phyloP scores from a whole-genome alignment of 352 stramenopile genomes.

The Globisporangium perplexum region DNA sequence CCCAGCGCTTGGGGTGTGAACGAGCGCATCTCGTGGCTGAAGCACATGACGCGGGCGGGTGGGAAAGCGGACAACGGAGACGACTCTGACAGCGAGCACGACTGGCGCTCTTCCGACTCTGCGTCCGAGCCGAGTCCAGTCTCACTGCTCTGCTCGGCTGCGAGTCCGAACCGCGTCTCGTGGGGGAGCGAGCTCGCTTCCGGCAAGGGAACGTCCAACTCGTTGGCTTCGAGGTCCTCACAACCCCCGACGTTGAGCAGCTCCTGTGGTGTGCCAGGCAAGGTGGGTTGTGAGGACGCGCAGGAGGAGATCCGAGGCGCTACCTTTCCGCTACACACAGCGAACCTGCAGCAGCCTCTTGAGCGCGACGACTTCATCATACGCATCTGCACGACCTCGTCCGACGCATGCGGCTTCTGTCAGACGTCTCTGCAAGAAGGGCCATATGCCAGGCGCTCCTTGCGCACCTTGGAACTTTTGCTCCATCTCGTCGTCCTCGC shows the following conservation, averaged over 20 bases:
- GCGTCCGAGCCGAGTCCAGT: background rate
- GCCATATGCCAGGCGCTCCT: background rate
- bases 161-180: background rate
- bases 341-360: conserved; percentile 45
- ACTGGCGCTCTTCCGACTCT: background rate
- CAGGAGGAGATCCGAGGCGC: background rate
- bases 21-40: conserved; percentile 13
- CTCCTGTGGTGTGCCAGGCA: background rate
- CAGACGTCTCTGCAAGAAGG: too few relatives aligned
- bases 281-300: background rate
- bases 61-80: background rate
- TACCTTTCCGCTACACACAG: background rate
- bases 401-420: too few relatives aligned
- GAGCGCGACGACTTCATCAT: conserved; percentile 51
- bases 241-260: conserved; percentile 3
- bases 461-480: conserved; percentile 33
- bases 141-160: background rate
- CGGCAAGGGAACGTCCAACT: background rate
- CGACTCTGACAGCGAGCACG: background rate
- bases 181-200: background rate
- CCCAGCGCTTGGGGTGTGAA: conserved; percentile 4
- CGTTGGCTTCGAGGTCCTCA: background rate
- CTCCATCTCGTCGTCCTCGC: conserved; percentile 21
- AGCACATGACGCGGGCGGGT: conserved; percentile 9
- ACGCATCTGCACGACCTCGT: conserved; percentile 31